Evolutionary conservation across 2,329 filamentous ascomycete genomes (phyloP).

Genomic region (Onygenales sp.): DNA sequence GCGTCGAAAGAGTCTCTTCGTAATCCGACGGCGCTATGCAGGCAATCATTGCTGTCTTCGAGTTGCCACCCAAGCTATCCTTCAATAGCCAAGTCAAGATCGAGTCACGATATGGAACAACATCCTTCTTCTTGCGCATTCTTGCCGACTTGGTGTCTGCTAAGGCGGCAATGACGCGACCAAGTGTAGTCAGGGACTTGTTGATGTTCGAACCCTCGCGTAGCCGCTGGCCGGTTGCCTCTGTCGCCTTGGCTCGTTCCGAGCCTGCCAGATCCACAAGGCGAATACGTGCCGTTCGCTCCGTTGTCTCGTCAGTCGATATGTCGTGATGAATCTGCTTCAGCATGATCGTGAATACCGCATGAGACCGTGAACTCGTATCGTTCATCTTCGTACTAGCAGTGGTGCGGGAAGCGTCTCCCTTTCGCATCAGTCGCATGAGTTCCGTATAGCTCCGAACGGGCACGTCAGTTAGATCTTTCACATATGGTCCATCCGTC

Average conservation of each 20-base stretch:
- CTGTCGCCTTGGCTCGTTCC: conserved; percentile 88
- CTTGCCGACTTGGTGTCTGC: conserved; percentile 60
- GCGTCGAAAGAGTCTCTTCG: conserved; percentile 89
- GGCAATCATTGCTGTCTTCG: conserved; percentile 98
- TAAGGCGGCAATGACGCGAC: conserved; percentile 88
- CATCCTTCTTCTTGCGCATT: conserved; percentile 54
- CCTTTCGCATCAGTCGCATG: conserved; percentile 78
- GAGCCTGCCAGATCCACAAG: conserved; percentile 92
- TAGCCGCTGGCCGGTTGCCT: conserved; percentile 82
- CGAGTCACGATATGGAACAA: conserved; percentile 90
- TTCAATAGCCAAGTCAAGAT: conserved; percentile 80
- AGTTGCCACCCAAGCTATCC: conserved; percentile 91
- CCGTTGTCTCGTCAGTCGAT: conserved; percentile 94
- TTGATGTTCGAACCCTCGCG: conserved; percentile 98
- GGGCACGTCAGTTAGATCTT: conserved; percentile 87
- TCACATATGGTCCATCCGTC: conserved; percentile 90
- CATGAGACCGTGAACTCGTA: conserved; percentile 89
- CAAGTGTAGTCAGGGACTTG: conserved; percentile 92
- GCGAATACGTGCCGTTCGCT: conserved; percentile 85
- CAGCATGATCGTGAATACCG: conserved; percentile 94
- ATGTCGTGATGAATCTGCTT: conserved; percentile 98
- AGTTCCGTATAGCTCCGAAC: conserved; percentile 83
- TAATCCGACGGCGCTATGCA: conserved; percentile 95
- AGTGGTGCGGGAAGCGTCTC: conserved; percentile 76
- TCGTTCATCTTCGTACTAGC: conserved; percentile 99